These are phyloP conservation scores for Fusarium xylarioides DNA, from an alignment of 2,329 filamentous ascomycete species.

Conservation along the genomic window DNA sequence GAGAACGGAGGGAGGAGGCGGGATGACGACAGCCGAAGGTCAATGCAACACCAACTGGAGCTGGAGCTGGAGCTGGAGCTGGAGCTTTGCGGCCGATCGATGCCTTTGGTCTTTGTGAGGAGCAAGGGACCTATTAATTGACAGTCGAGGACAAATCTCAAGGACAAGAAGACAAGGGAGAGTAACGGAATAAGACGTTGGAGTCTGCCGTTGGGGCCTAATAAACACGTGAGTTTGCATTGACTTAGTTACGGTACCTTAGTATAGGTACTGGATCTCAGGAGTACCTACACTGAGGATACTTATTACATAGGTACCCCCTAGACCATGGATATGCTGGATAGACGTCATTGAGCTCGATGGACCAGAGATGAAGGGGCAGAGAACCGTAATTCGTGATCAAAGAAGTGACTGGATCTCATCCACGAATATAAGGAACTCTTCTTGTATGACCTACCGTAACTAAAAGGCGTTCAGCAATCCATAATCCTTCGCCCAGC, in stretches of 20 bases:
- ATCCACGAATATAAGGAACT: background rate
- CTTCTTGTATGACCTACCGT: background rate
- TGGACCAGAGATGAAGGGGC: background rate
- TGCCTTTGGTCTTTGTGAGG: background rate
- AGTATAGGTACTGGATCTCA: background rate
- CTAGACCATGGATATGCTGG: background rate
- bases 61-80: background rate
- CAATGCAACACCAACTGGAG: conserved; percentile 23
- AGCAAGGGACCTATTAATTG: background rate
- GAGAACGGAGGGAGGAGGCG: conserved; percentile 15
- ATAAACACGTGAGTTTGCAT: conserved; percentile 27
- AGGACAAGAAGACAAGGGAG: conserved; percentile 10
- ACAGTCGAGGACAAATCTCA: background rate
- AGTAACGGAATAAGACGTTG: background rate
- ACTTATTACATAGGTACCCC: background rate
- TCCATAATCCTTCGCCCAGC: background rate
- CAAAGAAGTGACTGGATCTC: background rate
- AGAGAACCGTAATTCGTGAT: background rate
- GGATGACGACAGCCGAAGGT: conserved; percentile 19
- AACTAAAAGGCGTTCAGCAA: background rate
- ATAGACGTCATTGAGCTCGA: conserved; percentile 12
- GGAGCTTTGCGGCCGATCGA: background rate
- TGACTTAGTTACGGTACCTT: background rate
- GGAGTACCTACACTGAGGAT: background rate
- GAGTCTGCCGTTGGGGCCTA: conserved; percentile 17